phyloP scores from a whole-genome alignment of 2,329 filamentous ascomycete genomes.

The Nothophaeocryptopus gaeumannii region DNA sequence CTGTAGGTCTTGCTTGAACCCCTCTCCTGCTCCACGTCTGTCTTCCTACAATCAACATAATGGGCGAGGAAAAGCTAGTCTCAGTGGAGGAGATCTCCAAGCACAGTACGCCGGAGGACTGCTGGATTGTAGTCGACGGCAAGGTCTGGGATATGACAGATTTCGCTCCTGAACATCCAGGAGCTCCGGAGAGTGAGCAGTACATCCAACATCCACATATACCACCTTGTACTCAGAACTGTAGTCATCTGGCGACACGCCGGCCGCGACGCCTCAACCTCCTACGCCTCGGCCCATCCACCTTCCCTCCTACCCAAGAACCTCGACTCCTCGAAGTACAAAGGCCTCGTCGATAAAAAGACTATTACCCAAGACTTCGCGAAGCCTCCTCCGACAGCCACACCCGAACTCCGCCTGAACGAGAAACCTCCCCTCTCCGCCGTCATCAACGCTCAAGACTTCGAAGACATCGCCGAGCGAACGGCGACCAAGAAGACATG shows the following conservation, averaged over 20 bases:
- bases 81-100: constrained; percentile 30
- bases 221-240: constrained; percentile 13
- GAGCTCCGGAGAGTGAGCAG: constrained; percentile 51
- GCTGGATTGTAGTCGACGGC: constrained; percentile 67
- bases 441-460: constrained; percentile 49
- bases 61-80: constrained; percentile 19
- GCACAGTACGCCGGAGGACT: constrained; percentile 34
- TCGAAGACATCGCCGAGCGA: constrained; percentile 41
- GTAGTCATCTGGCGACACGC: constrained; percentile 51
- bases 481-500: constrained; percentile 41
- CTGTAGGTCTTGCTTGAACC: no score
- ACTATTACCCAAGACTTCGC: constrained; percentile 30
- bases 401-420: constrained; percentile 31
- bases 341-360: constrained; percentile 34
- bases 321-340: constrained; percentile 43
- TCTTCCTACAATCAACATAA: constrained; percentile 2
- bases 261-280: constrained; percentile 53
- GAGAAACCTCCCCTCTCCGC: constrained; percentile 47
- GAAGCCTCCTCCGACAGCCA: constrained; percentile 32
- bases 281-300: constrained; percentile 54
- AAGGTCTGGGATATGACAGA: constrained; percentile 66
- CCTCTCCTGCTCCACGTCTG: not conserved
- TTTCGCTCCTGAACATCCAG: constrained; percentile 62
- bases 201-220: no score
- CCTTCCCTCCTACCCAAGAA: constrained; percentile 42